Evolutionary conservation across 345 rosid species (phyloP).

Genomic region (Euphorbia tirucalli): DNA sequence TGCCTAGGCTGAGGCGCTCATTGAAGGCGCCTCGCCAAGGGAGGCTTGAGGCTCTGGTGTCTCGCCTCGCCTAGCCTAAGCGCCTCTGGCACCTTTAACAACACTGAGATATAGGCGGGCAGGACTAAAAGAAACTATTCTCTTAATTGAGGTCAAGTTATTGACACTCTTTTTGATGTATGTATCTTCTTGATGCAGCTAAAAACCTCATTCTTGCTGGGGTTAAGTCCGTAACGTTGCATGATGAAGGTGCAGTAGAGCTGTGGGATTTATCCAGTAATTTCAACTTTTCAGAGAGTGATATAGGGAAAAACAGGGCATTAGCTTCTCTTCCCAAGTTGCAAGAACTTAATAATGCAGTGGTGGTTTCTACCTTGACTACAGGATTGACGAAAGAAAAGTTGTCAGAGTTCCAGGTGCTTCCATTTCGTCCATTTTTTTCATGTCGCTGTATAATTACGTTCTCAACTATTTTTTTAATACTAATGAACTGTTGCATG

Average conservation of each 20-base stretch:
- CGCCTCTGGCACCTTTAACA: no score
- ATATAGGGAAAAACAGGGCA: slow-evolving; percentile 89
- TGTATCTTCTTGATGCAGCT: slow-evolving; percentile 46
- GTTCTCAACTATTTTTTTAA: not conserved
- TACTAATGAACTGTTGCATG: not conserved
- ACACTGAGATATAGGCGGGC: not conserved
- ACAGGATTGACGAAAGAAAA: slow-evolving; percentile 63
- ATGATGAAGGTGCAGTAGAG: slow-evolving; percentile 79
- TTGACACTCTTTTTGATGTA: not conserved
- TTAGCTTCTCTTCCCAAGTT: slow-evolving; percentile 90
- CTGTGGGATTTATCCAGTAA: slow-evolving; percentile 92
- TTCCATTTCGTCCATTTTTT: not conserved
- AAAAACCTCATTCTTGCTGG: slow-evolving; percentile 97
- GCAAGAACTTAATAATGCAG: slow-evolving; percentile 95
- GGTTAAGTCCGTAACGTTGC: slow-evolving; percentile 95
- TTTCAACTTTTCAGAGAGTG: slow-evolving; percentile 78
- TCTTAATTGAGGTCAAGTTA: not conserved
- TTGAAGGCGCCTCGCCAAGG: no score
- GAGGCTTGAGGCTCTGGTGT: no score
- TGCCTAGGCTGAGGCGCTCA: no score
- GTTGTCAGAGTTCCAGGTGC: slow-evolving; percentile 85
- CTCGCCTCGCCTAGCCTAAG: no score
- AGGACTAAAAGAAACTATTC: not conserved
- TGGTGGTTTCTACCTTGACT: slow-evolving; percentile 65
- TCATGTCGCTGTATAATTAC: not conserved